Percentiles rank a stretch among this genome's conserved stretches.
Conservation (phyloP, 2,329 filamentous ascomycete genomes). For the Geoglossum cookeanum region DNA sequence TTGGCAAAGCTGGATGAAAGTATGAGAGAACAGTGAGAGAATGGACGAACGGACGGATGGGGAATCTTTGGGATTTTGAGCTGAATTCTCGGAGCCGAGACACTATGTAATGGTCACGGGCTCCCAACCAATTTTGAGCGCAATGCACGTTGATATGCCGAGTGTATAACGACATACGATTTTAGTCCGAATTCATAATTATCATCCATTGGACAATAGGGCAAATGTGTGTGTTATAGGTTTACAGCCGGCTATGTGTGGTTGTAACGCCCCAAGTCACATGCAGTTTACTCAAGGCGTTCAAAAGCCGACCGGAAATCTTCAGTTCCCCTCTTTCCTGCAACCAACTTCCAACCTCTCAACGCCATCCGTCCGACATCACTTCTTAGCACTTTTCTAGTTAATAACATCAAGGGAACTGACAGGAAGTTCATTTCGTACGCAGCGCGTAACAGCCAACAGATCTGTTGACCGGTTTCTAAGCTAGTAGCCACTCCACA, state of each 20-base stretch:
- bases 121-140: neutral
- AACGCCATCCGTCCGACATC: neutral
- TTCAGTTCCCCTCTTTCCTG: constrained; percentile 1
- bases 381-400: neutral
- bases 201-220: too few relatives aligned
- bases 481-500: neutral
- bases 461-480: constrained; percentile 1
- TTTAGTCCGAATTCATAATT: too few relatives aligned
- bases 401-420: neutral
- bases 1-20: neutral
- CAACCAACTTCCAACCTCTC: neutral
- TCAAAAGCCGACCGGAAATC: neutral
- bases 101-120: neutral
- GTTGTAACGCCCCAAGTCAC: neutral
- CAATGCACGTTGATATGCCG: neutral
- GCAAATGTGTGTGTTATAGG: too few relatives aligned
- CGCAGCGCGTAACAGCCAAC: constrained; percentile 1
- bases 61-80: neutral
- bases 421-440: neutral
- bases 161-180: too few relatives aligned
- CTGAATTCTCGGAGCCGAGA: neutral
- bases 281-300: neutral
- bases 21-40: neutral
- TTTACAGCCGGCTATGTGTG: too few relatives aligned
- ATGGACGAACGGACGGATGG: neutral